A percentile compares a stretch with the other conserved stretches of the same genome.
Conservation (phyloP, 2,329 filamentous ascomycete genomes). For the Akanthomyces lecanii region DNA sequence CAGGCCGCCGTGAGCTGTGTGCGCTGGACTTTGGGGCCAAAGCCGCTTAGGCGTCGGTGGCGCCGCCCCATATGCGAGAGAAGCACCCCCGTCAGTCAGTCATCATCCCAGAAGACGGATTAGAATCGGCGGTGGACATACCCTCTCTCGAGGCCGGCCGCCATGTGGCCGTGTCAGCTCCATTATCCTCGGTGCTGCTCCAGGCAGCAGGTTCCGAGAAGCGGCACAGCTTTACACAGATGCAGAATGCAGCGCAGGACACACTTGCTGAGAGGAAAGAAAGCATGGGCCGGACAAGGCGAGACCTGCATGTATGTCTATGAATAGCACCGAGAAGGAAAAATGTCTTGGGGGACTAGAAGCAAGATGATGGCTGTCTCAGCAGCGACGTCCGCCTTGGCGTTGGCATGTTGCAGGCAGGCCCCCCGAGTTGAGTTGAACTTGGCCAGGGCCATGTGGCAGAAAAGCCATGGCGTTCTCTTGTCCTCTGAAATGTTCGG, state of each 20-base stretch:
- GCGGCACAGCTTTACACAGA: too few species aligned
- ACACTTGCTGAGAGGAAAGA: not conserved
- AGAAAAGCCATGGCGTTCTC: not conserved
- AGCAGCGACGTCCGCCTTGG: not conserved
- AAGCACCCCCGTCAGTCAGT: not conserved
- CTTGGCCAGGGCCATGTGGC: not conserved
- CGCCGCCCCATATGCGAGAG: slow-evolving; percentile 13
- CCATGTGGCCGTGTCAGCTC: not conserved
- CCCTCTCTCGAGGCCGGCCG: not conserved
- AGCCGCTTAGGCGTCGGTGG: slow-evolving; percentile 11
- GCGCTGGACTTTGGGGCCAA: not conserved
- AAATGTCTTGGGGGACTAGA: not conserved
- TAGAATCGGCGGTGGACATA: not conserved
- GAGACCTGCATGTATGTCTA: slow-evolving; percentile 17
- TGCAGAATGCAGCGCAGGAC: too few species aligned
- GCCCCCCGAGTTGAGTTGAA: not conserved
- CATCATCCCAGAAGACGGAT: not conserved
- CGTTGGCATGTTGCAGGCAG: not conserved
- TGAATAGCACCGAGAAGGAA: slow-evolving; percentile 11
- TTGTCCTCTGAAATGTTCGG: not conserved
- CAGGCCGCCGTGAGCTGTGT: not conserved
- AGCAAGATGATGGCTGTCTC: not conserved
- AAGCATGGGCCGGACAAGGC: not conserved
- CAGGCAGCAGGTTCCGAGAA: too few species aligned
- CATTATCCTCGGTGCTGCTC: not conserved